Percentiles rank a stretch among this genome's conserved stretches.
Conservation (phyloP, 495 filamentous ascomycete genomes). For the Xylaria nigripes region DNA sequence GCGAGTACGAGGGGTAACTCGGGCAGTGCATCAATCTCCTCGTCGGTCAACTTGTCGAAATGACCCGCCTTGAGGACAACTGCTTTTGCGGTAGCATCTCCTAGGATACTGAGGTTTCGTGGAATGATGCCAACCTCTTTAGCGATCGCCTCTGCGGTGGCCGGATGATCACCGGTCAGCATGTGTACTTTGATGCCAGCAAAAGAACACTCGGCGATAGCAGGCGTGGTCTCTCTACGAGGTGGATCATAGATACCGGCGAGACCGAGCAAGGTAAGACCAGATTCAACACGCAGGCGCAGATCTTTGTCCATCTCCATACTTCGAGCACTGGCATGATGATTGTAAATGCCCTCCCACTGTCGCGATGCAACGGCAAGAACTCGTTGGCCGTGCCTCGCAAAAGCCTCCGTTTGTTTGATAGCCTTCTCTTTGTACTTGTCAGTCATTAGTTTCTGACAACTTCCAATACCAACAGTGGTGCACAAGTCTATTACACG, state of each 20-base stretch:
- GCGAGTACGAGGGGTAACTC: conserved; percentile 58
- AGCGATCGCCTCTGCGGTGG: conserved; percentile 68
- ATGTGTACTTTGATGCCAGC: conserved; percentile 75
- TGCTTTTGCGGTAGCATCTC: conserved; percentile 44
- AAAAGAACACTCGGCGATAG: conserved; percentile 54
- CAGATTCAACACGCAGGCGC: conserved; percentile 44
- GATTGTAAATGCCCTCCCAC: conserved; percentile 29
- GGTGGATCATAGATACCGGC: conserved; percentile 69
- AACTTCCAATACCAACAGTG: conserved; percentile 44
- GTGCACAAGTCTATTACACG: conserved; percentile 65
- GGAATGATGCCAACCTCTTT: conserved; percentile 68
- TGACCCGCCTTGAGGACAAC: conserved; percentile 56
- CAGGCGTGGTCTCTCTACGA: conserved; percentile 56
- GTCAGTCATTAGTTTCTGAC: conserved; percentile 46
- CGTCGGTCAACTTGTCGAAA: conserved; percentile 54
- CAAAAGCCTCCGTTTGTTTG: conserved; percentile 57
- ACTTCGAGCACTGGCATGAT: conserved; percentile 12
- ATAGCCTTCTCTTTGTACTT: conserved; percentile 53
- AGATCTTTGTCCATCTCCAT: conserved; percentile 23
- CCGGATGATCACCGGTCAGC: conserved; percentile 71
- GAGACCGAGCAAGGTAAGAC: conserved; percentile 59
- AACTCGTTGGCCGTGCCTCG: conserved; percentile 70
- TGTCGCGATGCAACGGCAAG: conserved; percentile 60
- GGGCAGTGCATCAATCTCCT: conserved; percentile 48
- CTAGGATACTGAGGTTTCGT: conserved; percentile 44